These are phyloP conservation scores for Salicornia ramosissima DNA, from an alignment of 148 eudicot species.

Conservation along the genomic window DNA sequence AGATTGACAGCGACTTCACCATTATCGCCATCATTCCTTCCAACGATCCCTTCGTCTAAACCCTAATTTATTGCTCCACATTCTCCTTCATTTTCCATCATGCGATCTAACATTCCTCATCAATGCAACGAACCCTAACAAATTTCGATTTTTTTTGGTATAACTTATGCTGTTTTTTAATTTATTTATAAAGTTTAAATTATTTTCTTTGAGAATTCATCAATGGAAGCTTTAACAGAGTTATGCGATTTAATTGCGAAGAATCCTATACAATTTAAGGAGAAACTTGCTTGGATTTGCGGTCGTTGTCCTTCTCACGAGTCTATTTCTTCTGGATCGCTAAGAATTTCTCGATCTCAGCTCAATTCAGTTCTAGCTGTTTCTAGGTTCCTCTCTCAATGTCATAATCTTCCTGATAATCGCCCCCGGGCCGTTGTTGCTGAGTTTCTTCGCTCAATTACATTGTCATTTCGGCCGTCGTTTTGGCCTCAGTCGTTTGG, in stretches of 20 bases:
- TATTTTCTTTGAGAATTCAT: neutral
- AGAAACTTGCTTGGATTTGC: slow-evolving; percentile 75
- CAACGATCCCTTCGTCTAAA: neutral
- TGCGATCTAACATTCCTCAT: slow-evolving; percentile 3
- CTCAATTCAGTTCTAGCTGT: slow-evolving; percentile 66
- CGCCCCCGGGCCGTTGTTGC: slow-evolving; percentile 43
- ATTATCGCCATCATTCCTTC: no score
- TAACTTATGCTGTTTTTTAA: neutral
- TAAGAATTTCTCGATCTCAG: slow-evolving; percentile 61
- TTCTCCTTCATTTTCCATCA: neutral
- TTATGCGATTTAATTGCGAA: slow-evolving; percentile 78
- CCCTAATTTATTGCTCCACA: neutral
- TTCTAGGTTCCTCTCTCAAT: slow-evolving; percentile 69
- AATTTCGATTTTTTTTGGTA: neutral
- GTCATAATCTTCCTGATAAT: slow-evolving; percentile 38
- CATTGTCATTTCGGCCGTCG: slow-evolving; percentile 45
- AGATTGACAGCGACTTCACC: slow-evolving; percentile 1
- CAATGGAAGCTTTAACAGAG: slow-evolving; percentile 79
- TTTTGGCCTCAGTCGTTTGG: slow-evolving; percentile 83
- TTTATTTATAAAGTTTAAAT: neutral
- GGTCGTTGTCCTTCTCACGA: slow-evolving; percentile 65
- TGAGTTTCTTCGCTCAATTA: slow-evolving; percentile 52
- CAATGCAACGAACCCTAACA: neutral
- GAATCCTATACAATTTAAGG: slow-evolving; percentile 56
- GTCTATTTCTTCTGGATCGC: slow-evolving; percentile 44